Evolutionary conservation across 2,329 filamentous ascomycete species (phyloP), one percentile per base, ranked within the genome.

Genomic region (Aspergillus aculeatus): DNA sequence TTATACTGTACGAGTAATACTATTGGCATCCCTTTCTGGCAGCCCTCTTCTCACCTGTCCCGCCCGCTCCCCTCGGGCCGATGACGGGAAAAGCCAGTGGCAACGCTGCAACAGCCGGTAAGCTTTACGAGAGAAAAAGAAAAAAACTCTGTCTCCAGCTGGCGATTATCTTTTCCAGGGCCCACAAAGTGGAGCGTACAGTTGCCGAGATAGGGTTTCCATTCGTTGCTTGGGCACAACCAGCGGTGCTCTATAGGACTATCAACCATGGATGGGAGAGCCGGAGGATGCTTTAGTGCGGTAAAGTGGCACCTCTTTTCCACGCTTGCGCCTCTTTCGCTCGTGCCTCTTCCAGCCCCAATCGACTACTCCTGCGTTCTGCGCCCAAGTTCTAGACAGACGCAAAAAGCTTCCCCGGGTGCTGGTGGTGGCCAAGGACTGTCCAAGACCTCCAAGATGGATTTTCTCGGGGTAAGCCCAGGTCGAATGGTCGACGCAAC

Each of bases 101-200:
- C 14, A 12, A 44, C 38, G 14, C 38, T 44, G 16, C 38, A n/a
- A 44, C 38, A 44, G 38, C 38, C 38, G 38, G 38, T 19, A 32
- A n/a, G 29, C 41, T 29, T 61, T 62, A 60, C 59, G 57, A 64
- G 57, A 62, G 53, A 62, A 58, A 50, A 57, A 57, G 52, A 64
- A 50, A 59, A 58, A 60, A 57, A 54, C 21, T 58, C 41, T 55
- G 24, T 38, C 50, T 54, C 58, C 47, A 29, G 55, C 54, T 51
- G 35, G 31, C 35, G 44, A 57, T 47, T 53, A 19, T 44, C 41
- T 57, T 54, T 57, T 47, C 23, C 29, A 23, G 55, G 56, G 24
- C 57, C 63, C 63, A 65, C 63, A 62, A 47, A 38, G 50, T 26
- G 31, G 38, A 47, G 19, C 38, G 52, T 41, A 29, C 47, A 11